Evolutionary conservation across 495 filamentous ascomycete species (phyloP).

Genomic region (Venustampulla echinocandica): DNA sequence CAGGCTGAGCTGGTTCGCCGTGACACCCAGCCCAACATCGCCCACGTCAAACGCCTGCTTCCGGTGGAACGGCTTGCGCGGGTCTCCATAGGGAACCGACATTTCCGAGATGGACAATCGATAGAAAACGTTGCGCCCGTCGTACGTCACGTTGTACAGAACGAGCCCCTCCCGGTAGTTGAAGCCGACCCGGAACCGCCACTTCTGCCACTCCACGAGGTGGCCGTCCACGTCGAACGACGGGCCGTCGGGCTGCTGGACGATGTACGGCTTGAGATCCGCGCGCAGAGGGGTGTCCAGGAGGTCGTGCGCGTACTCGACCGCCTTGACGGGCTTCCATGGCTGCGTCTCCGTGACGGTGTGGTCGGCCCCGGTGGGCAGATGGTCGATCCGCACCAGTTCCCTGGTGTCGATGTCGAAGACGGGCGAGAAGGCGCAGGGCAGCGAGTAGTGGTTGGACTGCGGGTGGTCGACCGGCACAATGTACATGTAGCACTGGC

Average conservation of each 20-base stretch:
- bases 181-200: conserved; percentile 63
- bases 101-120: conserved; percentile 66
- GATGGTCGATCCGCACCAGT: conserved; percentile 13
- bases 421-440: conserved; percentile 16
- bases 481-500: conserved; percentile 17
- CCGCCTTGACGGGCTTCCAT: conserved; percentile 6
- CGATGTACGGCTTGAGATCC: conserved; percentile 33
- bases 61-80: conserved; percentile 60
- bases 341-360: conserved; percentile 8
- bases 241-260: conserved; percentile 43
- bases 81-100: conserved; percentile 71
- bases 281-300: conserved; percentile 3
- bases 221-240: conserved; percentile 39
- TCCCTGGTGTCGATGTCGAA: conserved; percentile 12
- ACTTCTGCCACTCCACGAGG: conserved; percentile 61
- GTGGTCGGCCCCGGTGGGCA: conserved; percentile 13
- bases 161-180: conserved; percentile 67
- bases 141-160: conserved; percentile 53
- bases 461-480: conserved; percentile 11
- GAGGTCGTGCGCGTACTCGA: conserved; percentile 19
- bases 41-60: conserved; percentile 76
- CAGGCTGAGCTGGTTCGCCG: conserved; percentile 67
- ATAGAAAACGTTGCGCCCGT: conserved; percentile 67
- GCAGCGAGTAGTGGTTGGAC: conserved; percentile 18
- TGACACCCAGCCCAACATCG: conserved; percentile 64